These are phyloP conservation scores for Amaranthus palmeri DNA, from an alignment of 148 eudicot species.

Conservation along the genomic window DNA sequence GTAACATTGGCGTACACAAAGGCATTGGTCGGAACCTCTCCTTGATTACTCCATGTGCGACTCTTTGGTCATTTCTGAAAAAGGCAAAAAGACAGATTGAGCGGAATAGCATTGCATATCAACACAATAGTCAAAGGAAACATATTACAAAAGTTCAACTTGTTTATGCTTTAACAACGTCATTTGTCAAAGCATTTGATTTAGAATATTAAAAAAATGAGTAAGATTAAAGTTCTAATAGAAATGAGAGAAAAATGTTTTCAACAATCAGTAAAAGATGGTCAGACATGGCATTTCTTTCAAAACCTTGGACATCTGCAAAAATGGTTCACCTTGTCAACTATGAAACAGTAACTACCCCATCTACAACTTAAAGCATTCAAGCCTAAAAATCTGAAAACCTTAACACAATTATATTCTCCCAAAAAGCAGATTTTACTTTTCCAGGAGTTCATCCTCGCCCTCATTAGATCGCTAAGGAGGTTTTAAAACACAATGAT, in stretches of 20 bases:
- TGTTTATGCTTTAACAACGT: background rate
- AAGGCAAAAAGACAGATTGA: constrained; percentile 8
- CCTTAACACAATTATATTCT: background rate
- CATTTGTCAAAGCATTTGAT: background rate
- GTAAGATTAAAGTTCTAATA: background rate
- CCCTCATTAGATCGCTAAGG: background rate
- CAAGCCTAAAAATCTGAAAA: background rate
- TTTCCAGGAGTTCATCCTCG: background rate
- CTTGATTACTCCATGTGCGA: constrained; percentile 49
- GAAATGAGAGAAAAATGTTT: background rate
- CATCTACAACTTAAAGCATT: background rate
- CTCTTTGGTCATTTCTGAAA: constrained; percentile 72
- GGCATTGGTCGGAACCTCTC: constrained; percentile 97
- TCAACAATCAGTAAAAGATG: background rate
- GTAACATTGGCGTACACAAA: constrained; percentile 80
- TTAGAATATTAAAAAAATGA: background rate
- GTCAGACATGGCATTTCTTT: background rate
- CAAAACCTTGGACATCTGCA: background rate
- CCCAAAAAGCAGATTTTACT: background rate
- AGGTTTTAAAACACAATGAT: background rate
- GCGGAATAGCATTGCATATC: background rate
- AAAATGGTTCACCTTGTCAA: background rate
- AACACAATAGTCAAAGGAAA: background rate
- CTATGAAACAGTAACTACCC: background rate
- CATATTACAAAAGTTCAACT: background rate